Percentiles rank a stretch among this genome's conserved stretches.
Conservation (phyloP, 305 asterid genomes). For the Euphrasia arctica region DNA sequence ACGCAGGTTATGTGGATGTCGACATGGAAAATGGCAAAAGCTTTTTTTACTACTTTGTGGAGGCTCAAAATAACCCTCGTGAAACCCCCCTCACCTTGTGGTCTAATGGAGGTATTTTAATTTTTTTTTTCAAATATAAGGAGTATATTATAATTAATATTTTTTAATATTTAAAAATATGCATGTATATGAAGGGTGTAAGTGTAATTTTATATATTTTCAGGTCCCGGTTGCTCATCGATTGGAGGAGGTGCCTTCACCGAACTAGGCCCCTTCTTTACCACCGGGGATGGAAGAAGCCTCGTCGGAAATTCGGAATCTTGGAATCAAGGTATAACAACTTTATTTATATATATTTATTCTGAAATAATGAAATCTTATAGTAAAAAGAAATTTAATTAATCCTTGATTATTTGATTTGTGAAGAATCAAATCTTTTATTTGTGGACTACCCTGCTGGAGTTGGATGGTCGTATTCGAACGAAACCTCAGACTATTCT, state of each 20-base stretch:
- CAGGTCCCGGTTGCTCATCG: conserved; percentile 96
- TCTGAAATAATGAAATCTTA: no score
- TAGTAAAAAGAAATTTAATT: no score
- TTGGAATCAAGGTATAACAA: conserved; percentile 70
- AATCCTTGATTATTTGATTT: not conserved
- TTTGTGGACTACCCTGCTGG: conserved; percentile 97
- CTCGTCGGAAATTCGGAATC: conserved; percentile 60
- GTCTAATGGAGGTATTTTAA: conserved; percentile 90
- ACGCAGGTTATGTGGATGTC: conserved; percentile 86
- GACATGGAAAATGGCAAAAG: conserved; percentile 52
- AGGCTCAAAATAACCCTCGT: conserved; percentile 68
- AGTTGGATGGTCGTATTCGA: conserved; percentile 97
- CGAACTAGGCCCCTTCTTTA: conserved; percentile 79
- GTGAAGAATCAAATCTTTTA: conserved; percentile 76
- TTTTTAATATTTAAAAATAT: not conserved
- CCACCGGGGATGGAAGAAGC: conserved; percentile 68
- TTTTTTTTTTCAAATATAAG: not conserved
- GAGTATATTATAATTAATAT: no score
- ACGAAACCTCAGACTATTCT: conserved; percentile 71
- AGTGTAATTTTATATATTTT: not conserved
- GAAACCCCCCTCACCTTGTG: conserved; percentile 76
- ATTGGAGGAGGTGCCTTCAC: conserved; percentile 92
- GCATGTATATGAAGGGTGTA: not conserved
- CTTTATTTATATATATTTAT: no score
- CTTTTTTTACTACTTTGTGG: conserved; percentile 88